These are phyloP conservation scores for Penicillium simplicissimum DNA, from an alignment of 495 filamentous ascomycete species.

Conservation along the genomic window DNA sequence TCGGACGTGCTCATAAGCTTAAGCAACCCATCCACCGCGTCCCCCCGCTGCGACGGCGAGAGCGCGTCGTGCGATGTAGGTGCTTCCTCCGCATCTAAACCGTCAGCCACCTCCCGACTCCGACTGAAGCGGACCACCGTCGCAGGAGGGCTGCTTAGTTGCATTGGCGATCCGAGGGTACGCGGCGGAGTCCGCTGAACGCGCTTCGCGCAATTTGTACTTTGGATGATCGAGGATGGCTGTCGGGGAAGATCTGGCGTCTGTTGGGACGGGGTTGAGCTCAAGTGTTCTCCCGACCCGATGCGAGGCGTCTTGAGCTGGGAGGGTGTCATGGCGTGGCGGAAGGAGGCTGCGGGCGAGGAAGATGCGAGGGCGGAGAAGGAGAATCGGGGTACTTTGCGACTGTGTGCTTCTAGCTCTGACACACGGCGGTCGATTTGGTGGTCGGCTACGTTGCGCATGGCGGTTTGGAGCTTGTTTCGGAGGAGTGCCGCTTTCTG, in stretches of 20 bases:
- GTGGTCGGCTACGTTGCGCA: slow-evolving; percentile 43
- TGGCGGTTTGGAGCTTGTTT: slow-evolving; percentile 45
- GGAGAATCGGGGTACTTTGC: slow-evolving; percentile 41
- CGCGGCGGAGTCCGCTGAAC: slow-evolving; percentile 28
- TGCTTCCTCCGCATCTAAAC: slow-evolving; percentile 14
- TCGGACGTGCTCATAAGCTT: slow-evolving; percentile 44
- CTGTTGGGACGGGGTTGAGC: slow-evolving; percentile 20
- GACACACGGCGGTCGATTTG: slow-evolving; percentile 49
- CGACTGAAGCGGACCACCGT: slow-evolving; percentile 26
- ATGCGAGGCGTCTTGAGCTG: slow-evolving; percentile 29
- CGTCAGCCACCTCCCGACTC: slow-evolving; percentile 13
- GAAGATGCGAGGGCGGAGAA: slow-evolving; percentile 23
- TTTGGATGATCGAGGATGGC: slow-evolving; percentile 15
- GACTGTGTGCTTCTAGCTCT: slow-evolving; percentile 47
- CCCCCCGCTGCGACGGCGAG: slow-evolving; percentile 39
- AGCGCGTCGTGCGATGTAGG: slow-evolving; percentile 10
- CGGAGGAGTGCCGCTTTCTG: slow-evolving; percentile 50
- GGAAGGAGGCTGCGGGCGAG: slow-evolving; percentile 14
- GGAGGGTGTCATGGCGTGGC: slow-evolving; percentile 22
- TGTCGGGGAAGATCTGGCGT: slow-evolving; percentile 28
- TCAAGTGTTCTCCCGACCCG: slow-evolving; percentile 23
- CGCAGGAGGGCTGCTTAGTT: slow-evolving; percentile 41
- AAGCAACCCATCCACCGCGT: slow-evolving; percentile 45
- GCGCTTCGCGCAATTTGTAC: slow-evolving; percentile 27
- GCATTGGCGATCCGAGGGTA: slow-evolving; percentile 35